phyloP scores from a whole-genome alignment of 2,329 filamentous ascomycete genomes.

The Grosmannia penicillata region DNA sequence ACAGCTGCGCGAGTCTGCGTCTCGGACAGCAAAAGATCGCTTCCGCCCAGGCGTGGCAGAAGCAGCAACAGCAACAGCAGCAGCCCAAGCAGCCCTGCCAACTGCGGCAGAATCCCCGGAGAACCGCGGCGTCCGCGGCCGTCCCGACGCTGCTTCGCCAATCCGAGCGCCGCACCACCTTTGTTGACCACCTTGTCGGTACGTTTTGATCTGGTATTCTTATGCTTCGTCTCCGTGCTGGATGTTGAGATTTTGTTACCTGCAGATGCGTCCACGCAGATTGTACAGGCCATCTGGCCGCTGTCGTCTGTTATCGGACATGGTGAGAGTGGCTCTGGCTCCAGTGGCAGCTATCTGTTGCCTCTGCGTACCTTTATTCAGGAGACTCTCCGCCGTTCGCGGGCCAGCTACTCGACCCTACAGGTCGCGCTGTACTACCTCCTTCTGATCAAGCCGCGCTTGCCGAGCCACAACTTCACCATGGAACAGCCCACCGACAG shows the following conservation, averaged over 20 bases:
- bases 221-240: neutral
- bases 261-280: slow-evolving; percentile 95
- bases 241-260: neutral
- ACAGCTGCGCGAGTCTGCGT: slow-evolving; percentile 3
- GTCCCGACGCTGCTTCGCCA: slow-evolving; percentile 68
- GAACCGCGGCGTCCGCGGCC: slow-evolving; percentile 44
- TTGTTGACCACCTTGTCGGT: slow-evolving; percentile 96
- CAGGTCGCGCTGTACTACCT: slow-evolving; percentile 96
- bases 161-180: slow-evolving; percentile 82
- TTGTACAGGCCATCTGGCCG: slow-evolving; percentile 96
- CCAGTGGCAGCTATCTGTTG: slow-evolving; percentile 38
- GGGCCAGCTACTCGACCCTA: slow-evolving; percentile 92
- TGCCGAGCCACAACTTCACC: slow-evolving; percentile 71
- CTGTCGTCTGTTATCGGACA: slow-evolving; percentile 68
- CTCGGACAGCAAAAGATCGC: slow-evolving; percentile 6
- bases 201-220: slow-evolving; percentile 30
- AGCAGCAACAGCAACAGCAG: slow-evolving; percentile 2
- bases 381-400: slow-evolving; percentile 85
- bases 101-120: slow-evolving; percentile 49
- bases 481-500: slow-evolving; percentile 69
- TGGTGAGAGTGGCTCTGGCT: slow-evolving; percentile 53
- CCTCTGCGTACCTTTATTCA: slow-evolving; percentile 93
- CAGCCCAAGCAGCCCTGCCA: slow-evolving; percentile 21
- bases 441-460: slow-evolving; percentile 80
- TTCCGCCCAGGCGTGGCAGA: slow-evolving; percentile 5